phyloP scores from a whole-genome alignment of 441 rosid genomes.

The Codiaeum variegatum region DNA sequence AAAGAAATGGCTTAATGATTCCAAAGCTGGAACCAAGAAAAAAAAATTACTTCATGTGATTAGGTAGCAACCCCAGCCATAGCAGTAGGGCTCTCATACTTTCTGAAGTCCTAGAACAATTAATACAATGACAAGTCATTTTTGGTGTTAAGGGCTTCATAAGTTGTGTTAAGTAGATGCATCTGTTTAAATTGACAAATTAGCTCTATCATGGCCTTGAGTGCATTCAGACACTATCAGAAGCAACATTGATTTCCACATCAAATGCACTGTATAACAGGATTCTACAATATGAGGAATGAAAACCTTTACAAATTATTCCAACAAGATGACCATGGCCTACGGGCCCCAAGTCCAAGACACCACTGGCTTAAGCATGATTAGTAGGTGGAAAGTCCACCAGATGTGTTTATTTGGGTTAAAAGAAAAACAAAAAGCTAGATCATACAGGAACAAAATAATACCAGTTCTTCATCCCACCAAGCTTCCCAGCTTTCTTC shows the following conservation, averaged over 20 bases:
- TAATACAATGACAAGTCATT: background rate
- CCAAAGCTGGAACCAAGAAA: background rate
- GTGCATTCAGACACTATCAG: background rate
- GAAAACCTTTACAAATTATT: background rate
- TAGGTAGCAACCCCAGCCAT: background rate
- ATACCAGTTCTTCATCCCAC: conserved; percentile 99
- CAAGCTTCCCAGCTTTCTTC: conserved; percentile 99
- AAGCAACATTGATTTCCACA: no score
- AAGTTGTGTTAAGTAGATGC: background rate
- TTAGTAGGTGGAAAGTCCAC: background rate
- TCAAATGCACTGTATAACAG: no score
- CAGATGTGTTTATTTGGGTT: background rate
- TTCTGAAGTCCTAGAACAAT: background rate
- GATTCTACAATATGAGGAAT: background rate
- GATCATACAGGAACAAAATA: conserved; percentile 12
- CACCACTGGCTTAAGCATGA: background rate
- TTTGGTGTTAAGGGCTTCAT: background rate
- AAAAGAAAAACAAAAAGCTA: background rate
- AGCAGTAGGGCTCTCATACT: background rate
- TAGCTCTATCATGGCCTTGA: background rate
- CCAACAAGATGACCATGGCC: background rate
- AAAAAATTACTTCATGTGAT: background rate
- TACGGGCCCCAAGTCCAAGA: background rate
- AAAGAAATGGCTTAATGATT: background rate
- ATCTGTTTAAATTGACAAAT: background rate